Evolutionary conservation across 441 rosid genomes (phyloP).

Genomic region (Erodium chrysanthum): DNA sequence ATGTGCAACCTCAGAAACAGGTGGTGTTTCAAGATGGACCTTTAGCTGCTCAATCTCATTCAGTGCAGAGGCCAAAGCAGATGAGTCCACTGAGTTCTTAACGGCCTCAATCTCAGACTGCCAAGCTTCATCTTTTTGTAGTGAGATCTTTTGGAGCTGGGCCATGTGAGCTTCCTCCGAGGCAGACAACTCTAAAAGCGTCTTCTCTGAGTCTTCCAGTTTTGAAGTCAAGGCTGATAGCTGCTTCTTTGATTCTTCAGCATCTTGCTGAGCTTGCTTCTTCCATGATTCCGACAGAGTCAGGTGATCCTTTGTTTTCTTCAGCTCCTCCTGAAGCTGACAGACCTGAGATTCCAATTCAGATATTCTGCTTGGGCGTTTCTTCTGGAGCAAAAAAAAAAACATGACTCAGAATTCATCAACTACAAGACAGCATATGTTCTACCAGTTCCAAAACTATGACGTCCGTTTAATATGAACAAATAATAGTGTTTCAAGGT

Average conservation of each 20-base stretch:
- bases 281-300: constrained; percentile 59
- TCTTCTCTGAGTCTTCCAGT: constrained; percentile 56
- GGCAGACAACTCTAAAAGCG: constrained; percentile 58
- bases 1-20: constrained; percentile 52
- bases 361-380: constrained; percentile 46
- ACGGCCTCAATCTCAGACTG: constrained; percentile 91
- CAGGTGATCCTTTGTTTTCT: constrained; percentile 67
- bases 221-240: constrained; percentile 37
- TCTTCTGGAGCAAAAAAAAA: constrained; percentile 37
- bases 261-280: constrained; percentile 64
- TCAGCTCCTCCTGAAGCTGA: constrained; percentile 80
- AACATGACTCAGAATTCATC: background rate
- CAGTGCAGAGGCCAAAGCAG: constrained; percentile 65
- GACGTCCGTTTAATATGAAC: background rate
- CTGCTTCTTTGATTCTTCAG: constrained; percentile 64
- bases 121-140: constrained; percentile 84
- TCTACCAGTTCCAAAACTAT: background rate
- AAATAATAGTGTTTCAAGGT: background rate
- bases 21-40: constrained; percentile 54
- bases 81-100: constrained; percentile 68
- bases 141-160: constrained; percentile 79
- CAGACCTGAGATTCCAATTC: constrained; percentile 63
- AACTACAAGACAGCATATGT: background rate
- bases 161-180: constrained; percentile 69
- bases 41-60: constrained; percentile 84